These are phyloP conservation scores for Phytophthora podocarpi DNA, from an alignment of 352 stramenopile species.

Conservation along the genomic window DNA sequence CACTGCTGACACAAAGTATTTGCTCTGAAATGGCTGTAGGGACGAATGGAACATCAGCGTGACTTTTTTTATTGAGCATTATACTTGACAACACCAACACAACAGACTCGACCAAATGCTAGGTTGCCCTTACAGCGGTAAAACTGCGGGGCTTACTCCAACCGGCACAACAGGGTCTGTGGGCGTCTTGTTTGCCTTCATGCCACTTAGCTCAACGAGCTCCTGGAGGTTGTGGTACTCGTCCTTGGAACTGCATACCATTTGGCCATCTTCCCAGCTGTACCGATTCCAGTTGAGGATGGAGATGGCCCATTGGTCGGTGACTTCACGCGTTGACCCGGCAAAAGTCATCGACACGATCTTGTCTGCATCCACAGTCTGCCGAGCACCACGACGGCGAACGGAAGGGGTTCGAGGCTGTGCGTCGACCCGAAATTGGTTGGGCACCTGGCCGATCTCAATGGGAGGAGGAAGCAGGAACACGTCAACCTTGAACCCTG, in stretches of 20 bases:
- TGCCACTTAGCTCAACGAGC: conserved; percentile 35
- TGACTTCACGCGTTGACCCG: conserved; percentile 57
- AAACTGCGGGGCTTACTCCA: conserved; percentile 61
- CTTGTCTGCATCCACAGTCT: conserved; percentile 30
- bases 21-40: neutral
- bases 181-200: conserved; percentile 37
- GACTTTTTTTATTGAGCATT: too few relatives aligned
- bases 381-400: conserved; percentile 9
- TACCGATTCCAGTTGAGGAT: conserved; percentile 89
- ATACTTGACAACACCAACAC: neutral
- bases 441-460: conserved; percentile 40
- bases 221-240: conserved; percentile 55
- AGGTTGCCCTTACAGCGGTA: conserved; percentile 43
- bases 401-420: conserved; percentile 32
- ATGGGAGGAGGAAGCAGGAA: conserved; percentile 57
- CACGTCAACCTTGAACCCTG: conserved; percentile 77
- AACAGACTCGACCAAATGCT: neutral
- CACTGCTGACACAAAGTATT: neutral
- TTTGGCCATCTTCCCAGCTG: conserved; percentile 82
- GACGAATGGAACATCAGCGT: neutral
- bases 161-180: conserved; percentile 38
- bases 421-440: conserved; percentile 77
- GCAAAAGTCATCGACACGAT: conserved; percentile 51
- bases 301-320: conserved; percentile 73
- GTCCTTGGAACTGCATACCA: conserved; percentile 79